Evolutionary conservation across 768 basidiomycete species (phyloP), one percentile per base, ranked within the genome.

Genomic region (Ramaria sp.): DNA sequence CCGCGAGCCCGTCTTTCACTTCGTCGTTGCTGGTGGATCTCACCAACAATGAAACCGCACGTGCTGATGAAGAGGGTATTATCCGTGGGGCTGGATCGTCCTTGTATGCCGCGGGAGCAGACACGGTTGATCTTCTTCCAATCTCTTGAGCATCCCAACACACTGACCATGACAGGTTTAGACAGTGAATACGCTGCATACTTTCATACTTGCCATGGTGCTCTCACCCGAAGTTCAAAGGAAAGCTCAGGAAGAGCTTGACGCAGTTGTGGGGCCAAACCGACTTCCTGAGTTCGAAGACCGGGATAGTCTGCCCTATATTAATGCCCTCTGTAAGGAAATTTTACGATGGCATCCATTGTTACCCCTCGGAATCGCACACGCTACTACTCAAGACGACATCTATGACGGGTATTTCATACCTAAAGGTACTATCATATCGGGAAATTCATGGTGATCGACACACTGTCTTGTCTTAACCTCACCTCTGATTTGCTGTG

Each of bases 321-420:
- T 37, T 7, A 13, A 37, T 10, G 34, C 34, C 13, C 34, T 37
- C 13, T 37, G 34, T 10, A 37, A 37, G 34, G 34, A 37, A 13
- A 13, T 37, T 9, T 37, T 37, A 37, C 58, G 67, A 7, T 69
- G 66, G 66, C 63, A 62, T 15, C 63, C 66, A 15, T 42, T 51
- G 17, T n/a, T 46, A 27, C 57, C 65, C 9, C 19, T 43, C n/a
- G 59, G 59, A 42, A 60, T 68, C 1, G 63, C 68, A 3, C 72
- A 72, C 51, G 51, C 62, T 17, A 52, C 60, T 1, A 63, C 59
- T 2, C 65, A 66, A 38, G 61, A 71, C 53, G 70, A 70, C 58
- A 56, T 62, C 0, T 70, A 70, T 59, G 61, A 61, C 17, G 68
- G 64, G 22, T 64, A 62, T 59, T 64, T 56, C 51, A 68, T 71